Conservation (phyloP, 371 early-diverging fungal species). For the Zychaea mexicana region DNA sequence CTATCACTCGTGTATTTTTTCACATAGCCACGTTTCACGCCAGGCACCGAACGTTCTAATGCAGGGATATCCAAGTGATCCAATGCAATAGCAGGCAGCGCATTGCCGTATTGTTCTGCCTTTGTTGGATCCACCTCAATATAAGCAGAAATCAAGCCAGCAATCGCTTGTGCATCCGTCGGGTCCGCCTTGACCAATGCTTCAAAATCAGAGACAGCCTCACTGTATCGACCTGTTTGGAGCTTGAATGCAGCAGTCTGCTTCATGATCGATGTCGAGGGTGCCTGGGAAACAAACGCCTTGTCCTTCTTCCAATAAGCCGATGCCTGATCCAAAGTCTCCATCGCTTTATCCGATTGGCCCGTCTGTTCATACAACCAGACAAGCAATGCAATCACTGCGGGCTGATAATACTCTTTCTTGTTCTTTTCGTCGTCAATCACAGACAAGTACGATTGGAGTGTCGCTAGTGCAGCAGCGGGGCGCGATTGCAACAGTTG, state of each 20-base stretch:
- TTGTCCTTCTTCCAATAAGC: constrained; percentile 55
- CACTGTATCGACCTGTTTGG: constrained; percentile 55
- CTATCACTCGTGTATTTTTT: constrained; percentile 41
- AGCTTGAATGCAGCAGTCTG: constrained; percentile 77
- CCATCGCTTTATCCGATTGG: constrained; percentile 61
- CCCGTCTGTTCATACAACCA: constrained; percentile 74
- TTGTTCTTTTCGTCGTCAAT: constrained; percentile 31
- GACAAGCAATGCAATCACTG: constrained; percentile 66
- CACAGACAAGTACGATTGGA: constrained; percentile 47
- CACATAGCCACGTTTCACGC: constrained; percentile 64
- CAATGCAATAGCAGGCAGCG: constrained; percentile 54
- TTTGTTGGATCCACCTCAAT: constrained; percentile 64
- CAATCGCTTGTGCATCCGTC: constrained; percentile 64
- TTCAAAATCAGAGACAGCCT: constrained; percentile 74
- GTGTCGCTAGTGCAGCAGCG: constrained; percentile 50
- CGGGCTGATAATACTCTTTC: constrained; percentile 53
- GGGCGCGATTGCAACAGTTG: constrained; percentile 57
- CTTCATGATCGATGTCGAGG: constrained; percentile 53
- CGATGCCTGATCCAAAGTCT: constrained; percentile 59
- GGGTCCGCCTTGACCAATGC: constrained; percentile 72
- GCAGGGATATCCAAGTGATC: constrained; percentile 52
- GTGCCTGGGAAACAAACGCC: constrained; percentile 17
- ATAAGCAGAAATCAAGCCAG: constrained; percentile 71
- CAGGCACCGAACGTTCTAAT: constrained; percentile 62
- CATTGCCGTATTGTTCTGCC: constrained; percentile 71